Evolutionary conservation across 164 flowering plant species (phyloP).

Genomic region (Piper longum): DNA sequence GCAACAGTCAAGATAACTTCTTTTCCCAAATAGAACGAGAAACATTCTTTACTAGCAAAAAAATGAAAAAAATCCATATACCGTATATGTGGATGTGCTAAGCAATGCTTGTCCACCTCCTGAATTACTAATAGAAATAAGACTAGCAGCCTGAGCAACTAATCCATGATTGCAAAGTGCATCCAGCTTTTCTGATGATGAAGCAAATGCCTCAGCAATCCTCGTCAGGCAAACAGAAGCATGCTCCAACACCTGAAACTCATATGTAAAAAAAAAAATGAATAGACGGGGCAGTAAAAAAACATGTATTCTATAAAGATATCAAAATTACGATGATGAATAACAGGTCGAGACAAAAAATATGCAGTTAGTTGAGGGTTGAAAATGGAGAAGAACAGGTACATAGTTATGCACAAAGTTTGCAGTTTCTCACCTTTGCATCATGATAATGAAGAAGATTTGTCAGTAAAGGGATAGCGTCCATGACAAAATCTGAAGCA

Average conservation of each 20-base stretch:
- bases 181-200: conserved; percentile 80
- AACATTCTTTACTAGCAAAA: background rate
- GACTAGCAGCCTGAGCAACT: conserved; percentile 83
- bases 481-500: conserved; percentile 99
- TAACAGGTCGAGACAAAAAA: background rate
- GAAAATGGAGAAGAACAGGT: too few species aligned
- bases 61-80: conserved; percentile 21
- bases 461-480: conserved; percentile 88
- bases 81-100: conserved; percentile 88
- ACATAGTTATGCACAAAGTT: background rate
- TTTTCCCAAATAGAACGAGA: background rate
- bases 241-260: conserved; percentile 76
- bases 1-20: conserved; percentile 7
- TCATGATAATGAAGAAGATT: conserved; percentile 95
- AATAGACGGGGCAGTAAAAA: background rate
- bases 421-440: conserved; percentile 47
- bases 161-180: conserved; percentile 92
- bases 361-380: background rate
- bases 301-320: background rate
- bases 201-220: conserved; percentile 89
- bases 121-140: conserved; percentile 66
- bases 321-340: background rate
- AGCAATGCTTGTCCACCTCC: conserved; percentile 97
- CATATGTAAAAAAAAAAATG: background rate
- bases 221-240: conserved; percentile 95